A percentile compares a stretch with the other conserved stretches of the same genome.
phyloP scores from a whole-genome alignment of 2,329 filamentous ascomycete species.

The Sphaerostilbella broomeana region DNA sequence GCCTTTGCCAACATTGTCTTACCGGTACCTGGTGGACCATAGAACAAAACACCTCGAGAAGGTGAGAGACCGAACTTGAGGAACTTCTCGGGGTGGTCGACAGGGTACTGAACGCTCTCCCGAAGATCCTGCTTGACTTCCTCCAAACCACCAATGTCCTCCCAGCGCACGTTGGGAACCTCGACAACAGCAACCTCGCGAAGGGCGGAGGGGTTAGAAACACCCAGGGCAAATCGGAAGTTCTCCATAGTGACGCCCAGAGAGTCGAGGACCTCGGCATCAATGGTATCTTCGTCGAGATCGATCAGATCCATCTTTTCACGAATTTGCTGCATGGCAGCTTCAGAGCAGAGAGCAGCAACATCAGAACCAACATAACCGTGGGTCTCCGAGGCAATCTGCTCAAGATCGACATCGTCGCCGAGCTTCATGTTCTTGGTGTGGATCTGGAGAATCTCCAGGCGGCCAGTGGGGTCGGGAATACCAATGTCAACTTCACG shows the following conservation, averaged over 20 bases:
- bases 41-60: conserved; percentile 97
- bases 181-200: conserved; percentile 98
- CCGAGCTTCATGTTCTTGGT: conserved; percentile 99
- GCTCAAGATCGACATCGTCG: conserved; percentile 93
- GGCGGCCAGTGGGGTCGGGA: conserved; percentile 93
- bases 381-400: conserved; percentile 95
- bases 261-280: conserved; percentile 95
- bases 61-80: conserved; percentile 99
- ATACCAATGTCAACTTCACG: conserved; percentile 98
- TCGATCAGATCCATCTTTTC: conserved; percentile 99
- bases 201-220: conserved; percentile 96
- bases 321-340: conserved; percentile 99
- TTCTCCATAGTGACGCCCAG: conserved; percentile 99
- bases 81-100: conserved; percentile 99
- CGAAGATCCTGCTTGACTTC: conserved; percentile 99
- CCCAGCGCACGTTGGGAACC: conserved; percentile 98
- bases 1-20: conserved; percentile 99
- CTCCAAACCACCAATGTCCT: conserved; percentile 98
- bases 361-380: conserved; percentile 98
- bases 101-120: conserved; percentile 97
- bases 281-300: conserved; percentile 96
- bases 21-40: conserved; percentile 98
- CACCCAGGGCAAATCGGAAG: conserved; percentile 96
- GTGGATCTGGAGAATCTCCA: conserved; percentile 98
- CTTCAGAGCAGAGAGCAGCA: conserved; percentile 95